phyloP scores from a whole-genome alignment of 306 rosid genomes.

The Alnus rubra region DNA sequence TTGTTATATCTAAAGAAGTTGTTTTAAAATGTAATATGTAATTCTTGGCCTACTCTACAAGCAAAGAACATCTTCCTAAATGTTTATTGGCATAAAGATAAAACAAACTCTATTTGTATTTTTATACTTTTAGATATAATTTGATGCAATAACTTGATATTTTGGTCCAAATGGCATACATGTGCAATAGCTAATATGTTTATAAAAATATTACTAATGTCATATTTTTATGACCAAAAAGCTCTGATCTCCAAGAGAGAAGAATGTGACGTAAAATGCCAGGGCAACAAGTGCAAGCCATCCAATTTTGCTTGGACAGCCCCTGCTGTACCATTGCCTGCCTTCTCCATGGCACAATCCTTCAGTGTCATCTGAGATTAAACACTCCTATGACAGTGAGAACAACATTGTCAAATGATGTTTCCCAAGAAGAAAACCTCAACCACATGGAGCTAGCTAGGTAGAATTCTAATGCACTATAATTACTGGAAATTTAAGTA shows the following conservation, averaged over 20 bases:
- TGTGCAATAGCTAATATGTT: too few species aligned
- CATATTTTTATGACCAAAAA: not conserved
- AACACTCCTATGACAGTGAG: slow-evolving; percentile 34
- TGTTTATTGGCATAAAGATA: too few species aligned
- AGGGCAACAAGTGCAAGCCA: slow-evolving; percentile 50
- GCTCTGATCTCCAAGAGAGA: slow-evolving; percentile 46
- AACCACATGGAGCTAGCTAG: not conserved
- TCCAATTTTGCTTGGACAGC: slow-evolving; percentile 61
- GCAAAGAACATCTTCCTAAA: too few species aligned
- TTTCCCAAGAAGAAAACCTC: not conserved
- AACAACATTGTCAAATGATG: not conserved
- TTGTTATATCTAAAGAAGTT: too few species aligned
- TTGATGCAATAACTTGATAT: too few species aligned
- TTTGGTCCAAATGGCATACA: too few species aligned
- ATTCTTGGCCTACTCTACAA: too few species aligned
- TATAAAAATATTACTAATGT: too few species aligned
- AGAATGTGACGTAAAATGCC: slow-evolving; percentile 52
- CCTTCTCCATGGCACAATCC: slow-evolving; percentile 21
- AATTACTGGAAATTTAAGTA: not conserved
- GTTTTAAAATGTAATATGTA: too few species aligned
- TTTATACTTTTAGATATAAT: too few species aligned
- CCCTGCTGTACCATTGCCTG: slow-evolving; percentile 60
- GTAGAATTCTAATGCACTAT: not conserved
- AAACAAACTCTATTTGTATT: too few species aligned
- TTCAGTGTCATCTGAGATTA: slow-evolving; percentile 30